A percentile compares a stretch with the other conserved stretches of the same genome.
Conservation (phyloP, 2,329 filamentous ascomycete genomes). For the Colletotrichum chrysophilum region DNA sequence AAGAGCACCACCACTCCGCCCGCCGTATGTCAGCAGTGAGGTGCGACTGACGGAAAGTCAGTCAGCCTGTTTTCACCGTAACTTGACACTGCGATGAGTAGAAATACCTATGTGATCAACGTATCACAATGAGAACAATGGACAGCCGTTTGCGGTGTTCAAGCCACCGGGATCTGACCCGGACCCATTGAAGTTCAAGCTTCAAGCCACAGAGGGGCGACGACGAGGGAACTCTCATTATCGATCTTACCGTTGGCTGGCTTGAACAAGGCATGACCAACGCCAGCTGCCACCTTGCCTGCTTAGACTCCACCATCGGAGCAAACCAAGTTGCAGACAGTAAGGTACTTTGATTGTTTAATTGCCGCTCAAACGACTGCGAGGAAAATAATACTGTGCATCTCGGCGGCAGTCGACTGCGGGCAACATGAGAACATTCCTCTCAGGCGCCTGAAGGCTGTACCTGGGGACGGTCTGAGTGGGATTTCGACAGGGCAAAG, state of each 20-base stretch:
- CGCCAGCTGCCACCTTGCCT: background rate
- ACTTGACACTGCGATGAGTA: background rate
- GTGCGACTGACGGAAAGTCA: background rate
- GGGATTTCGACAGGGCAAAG: slow-evolving; percentile 4
- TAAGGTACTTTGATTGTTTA: background rate
- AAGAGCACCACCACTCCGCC: background rate
- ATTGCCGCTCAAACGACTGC: background rate
- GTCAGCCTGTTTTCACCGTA: background rate
- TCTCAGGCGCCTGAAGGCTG: background rate
- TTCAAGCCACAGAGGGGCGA: background rate
- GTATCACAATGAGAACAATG: background rate
- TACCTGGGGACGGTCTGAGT: background rate
- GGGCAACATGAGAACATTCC: background rate
- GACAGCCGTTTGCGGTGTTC: background rate
- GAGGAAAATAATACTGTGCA: background rate
- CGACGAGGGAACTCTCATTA: background rate
- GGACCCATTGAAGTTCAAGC: background rate
- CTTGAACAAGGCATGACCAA: background rate
- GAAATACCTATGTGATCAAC: background rate
- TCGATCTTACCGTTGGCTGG: background rate
- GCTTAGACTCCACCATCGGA: background rate
- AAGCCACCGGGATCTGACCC: background rate
- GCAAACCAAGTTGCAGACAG: background rate
- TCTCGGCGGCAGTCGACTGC: background rate
- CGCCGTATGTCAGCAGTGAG: background rate